Evolutionary conservation across 2,329 filamentous ascomycete species (phyloP), one percentile per base, ranked within the genome.

Genomic region (Aspergillus uvarum): DNA sequence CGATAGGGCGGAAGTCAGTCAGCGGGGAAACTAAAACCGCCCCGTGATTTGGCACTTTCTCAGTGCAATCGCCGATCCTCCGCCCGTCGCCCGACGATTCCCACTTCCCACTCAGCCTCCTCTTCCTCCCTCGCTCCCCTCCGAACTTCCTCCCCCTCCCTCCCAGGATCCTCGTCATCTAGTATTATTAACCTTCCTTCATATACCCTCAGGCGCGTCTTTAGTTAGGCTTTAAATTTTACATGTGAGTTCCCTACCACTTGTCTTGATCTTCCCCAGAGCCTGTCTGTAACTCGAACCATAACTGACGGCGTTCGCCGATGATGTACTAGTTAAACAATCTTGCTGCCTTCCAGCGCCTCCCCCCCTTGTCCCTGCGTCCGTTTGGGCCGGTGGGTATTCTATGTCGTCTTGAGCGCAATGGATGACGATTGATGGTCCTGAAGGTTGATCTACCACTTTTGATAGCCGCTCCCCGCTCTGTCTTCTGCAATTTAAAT

Each of bases 301-400:
- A 16, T n/a, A 16, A 42, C 38, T 16, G 38, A 42, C 16, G 16
- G 38, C 38, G 16, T 42, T 32, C 11, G 24, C 26, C 53, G 5
- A 47, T 61, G 32, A 35, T 16, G 32, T 35, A 35, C 58, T 52
- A 38, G 29, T 47, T 49, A 60, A 60, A 59, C 59, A 73, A 73
- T 72, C 64, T 58, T 73, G 72, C 69, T 74, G 72, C 72, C 72
- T 73, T 71, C 64, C 32, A 60, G 49, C 52, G 58, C 58, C 51
- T 62, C 60, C 58, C 51, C 60, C 60, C 56, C 16, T 44, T 44
- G 60, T 56, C 47, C 51, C 57, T 62, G 54, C 47, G 54, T 62
- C 26, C n/a, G 24, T 56, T 24, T 29, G 38, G 35, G 53, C 53
- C 32, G 42, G 53, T 48, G 53, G 52, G 53, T 48, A 47, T 22